These are phyloP conservation scores for Cetraspora pellucida DNA, from an alignment of 192 early-diverging fungal genomes.

Conservation along the genomic window DNA sequence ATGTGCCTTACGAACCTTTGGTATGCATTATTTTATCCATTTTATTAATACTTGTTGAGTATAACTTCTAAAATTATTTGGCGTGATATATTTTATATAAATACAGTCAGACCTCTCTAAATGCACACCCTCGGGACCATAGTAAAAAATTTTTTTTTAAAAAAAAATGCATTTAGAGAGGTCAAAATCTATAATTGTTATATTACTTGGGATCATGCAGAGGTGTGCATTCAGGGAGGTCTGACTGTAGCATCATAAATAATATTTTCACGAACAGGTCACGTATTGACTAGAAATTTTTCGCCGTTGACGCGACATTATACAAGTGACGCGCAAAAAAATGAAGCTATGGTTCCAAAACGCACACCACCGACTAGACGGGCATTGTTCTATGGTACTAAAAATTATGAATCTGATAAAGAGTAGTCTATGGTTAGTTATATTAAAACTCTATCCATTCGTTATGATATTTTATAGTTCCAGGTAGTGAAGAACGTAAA, in stretches of 20 bases:
- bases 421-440: neutral
- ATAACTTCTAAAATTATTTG: no score
- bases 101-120: no score
- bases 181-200: no score
- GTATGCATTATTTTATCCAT: no score
- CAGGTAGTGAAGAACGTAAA: slow-evolving; percentile 88
- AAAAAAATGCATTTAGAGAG: no score
- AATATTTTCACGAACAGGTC: neutral
- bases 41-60: no score
- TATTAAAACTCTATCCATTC: neutral
- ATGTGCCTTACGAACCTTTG: no score
- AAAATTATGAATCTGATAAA: neutral
- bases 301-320: neutral
- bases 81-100: no score
- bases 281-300: neutral
- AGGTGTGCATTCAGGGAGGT: no score
- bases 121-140: no score
- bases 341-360: neutral
- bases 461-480: slow-evolving; percentile 50
- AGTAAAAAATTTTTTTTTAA: no score
- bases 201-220: no score
- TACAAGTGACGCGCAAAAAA: neutral
- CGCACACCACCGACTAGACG: slow-evolving; percentile 36
- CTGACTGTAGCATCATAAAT: neutral
- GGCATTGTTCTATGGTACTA: slow-evolving; percentile 55